Evolutionary conservation across 805 yeast species (phyloP), one percentile per base, ranked within the genome.

Genomic region (Ogataea ramenticola): DNA sequence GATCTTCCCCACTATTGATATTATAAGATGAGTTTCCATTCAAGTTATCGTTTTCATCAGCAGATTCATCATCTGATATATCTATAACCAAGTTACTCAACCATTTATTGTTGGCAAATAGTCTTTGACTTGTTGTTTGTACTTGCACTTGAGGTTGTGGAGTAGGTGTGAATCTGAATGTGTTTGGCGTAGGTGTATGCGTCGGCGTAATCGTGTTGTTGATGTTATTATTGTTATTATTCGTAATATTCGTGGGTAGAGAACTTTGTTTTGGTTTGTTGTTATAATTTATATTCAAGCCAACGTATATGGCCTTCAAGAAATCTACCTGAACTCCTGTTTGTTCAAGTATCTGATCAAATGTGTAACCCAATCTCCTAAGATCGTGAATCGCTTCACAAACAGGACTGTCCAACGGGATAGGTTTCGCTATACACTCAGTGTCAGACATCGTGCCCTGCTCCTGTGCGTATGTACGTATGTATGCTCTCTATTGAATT

Each of bases 361-460:
- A 53, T n/a, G 46, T 43, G 39, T 46, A 43, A 9, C 60, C 60
- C 22, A 55, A 47, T 15, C 55, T 46, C 24, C 47, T 39, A 31
- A 57, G 43, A 42, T 57, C 61, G 16, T 17, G 31, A 20, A 55
- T 49, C 2, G 60, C 56, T 40, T 54, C 60, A 32, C 47, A 54
- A 14, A 54, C n/a, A 4, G 22, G 33, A 17, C 17, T 12, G 16
- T 37, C 33, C 24, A 10, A 8, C 17, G 24, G 9, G 14, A 24
- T n/a, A n/a, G 16, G 8, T 35, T 11, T 33, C 10, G 12, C 36
- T 19, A 8, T 19, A 4, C 11, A 7, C 7, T 9, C 17, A 9
- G 20, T 16, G 36, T 6, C 27, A 24, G 27, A 24, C 27, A 24
- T 24, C 8, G 36, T 19, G 12, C 16, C 19, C 21, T 33, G 20